Evolutionary conservation across 2,329 filamentous ascomycete genomes (phyloP).

Genomic region (Tolypocladium nubicola): DNA sequence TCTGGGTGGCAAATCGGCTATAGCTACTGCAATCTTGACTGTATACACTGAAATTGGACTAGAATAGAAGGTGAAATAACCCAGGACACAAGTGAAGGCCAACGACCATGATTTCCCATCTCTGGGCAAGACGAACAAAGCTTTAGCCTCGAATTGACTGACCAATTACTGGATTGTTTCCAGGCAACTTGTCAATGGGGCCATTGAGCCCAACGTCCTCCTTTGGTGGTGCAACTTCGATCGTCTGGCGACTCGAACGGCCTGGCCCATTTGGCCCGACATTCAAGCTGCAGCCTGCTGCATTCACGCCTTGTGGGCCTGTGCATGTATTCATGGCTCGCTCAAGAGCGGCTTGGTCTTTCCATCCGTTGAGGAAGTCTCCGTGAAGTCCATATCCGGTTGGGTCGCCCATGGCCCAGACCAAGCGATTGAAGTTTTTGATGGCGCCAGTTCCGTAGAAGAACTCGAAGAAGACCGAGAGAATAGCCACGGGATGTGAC

Average conservation of each 20-base stretch:
- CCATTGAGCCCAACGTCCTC: conserved; percentile 15
- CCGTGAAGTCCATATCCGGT: conserved; percentile 18
- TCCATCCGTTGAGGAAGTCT: conserved; percentile 19
- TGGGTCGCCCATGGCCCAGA: conserved; percentile 15
- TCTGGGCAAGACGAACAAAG: no score
- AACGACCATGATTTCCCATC: no score
- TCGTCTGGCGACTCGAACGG: conserved; percentile 5
- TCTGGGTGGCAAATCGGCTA: conserved; percentile 35
- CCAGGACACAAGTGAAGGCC: no score
- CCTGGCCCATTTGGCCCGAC: conserved; percentile 13
- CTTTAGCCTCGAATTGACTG: not conserved
- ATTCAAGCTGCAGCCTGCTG: conserved; percentile 14
- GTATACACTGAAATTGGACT: not conserved
- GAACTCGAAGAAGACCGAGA: conserved; percentile 35
- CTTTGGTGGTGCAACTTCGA: conserved; percentile 9
- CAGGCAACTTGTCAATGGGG: conserved; percentile 12
- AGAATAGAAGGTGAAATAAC: not conserved
- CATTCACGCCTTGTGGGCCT: conserved; percentile 11
- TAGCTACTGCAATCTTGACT: not conserved
- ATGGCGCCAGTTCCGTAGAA: conserved; percentile 28
- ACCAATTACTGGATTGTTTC: conserved; percentile 14
- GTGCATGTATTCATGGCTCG: conserved; percentile 15
- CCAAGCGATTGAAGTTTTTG: conserved; percentile 14
- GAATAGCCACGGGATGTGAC: conserved; percentile 30
- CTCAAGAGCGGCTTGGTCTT: conserved; percentile 14